Conservation (phyloP, 148 eudicot genomes). For the Chenopodium suecicum region DNA sequence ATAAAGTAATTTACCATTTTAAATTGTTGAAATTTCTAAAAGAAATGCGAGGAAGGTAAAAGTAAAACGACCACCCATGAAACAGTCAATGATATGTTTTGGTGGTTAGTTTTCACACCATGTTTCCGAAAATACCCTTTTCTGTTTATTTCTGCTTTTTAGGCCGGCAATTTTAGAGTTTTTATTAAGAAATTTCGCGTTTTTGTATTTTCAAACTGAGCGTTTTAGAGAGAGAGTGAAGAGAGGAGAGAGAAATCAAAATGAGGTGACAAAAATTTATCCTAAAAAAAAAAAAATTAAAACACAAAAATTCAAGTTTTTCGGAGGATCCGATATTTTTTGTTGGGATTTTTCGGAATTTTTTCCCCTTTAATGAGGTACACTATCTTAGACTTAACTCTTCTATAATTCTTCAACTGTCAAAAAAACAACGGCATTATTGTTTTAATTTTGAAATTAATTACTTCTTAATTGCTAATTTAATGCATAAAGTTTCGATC, state of each 20-base stretch:
- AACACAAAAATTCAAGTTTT: neutral
- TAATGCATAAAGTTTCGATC: conserved; percentile 11
- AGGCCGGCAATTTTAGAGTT: conserved; percentile 19
- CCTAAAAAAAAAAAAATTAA: neutral
- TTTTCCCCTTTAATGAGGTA: conserved; percentile 14
- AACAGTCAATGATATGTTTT: neutral
- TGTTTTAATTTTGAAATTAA: neutral
- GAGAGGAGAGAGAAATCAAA: conserved; percentile 14
- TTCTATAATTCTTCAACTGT: neutral
- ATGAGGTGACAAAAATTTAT: neutral
- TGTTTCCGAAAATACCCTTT: conserved; percentile 26
- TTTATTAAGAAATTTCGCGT: conserved; percentile 6
- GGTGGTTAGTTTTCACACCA: conserved; percentile 25
- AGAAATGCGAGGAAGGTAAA: too few species aligned
- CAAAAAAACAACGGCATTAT: neutral
- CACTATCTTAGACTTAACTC: neutral
- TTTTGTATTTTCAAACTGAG: conserved; percentile 29
- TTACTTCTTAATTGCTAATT: neutral
- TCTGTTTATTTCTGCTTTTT: neutral
- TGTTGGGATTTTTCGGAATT: conserved; percentile 5
- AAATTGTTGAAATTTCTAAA: too few species aligned
- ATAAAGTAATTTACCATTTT: too few species aligned
- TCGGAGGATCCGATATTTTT: conserved; percentile 8
- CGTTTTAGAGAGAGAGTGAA: conserved; percentile 11
- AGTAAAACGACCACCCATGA: too few species aligned